These are phyloP conservation scores for Nectriaceae sp. DNA, from an alignment of 2,329 filamentous ascomycete species.

Conservation along the genomic window DNA sequence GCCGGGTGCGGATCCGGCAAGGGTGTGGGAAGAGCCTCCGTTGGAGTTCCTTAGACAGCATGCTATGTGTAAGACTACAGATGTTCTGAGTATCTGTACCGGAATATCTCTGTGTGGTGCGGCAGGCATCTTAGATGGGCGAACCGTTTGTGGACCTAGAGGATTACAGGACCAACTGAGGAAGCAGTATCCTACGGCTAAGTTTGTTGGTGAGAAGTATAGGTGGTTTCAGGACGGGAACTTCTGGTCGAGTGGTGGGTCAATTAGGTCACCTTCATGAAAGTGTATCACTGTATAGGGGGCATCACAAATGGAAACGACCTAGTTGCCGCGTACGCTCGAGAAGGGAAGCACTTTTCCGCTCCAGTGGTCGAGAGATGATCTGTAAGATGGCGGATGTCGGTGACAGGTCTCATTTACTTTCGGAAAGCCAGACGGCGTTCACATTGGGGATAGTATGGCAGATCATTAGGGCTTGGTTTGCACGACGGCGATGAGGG, in stretches of 20 bases:
- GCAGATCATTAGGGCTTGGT: conserved; percentile 38
- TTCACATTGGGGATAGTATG: conserved; percentile 38
- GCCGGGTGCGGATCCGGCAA: conserved; percentile 49
- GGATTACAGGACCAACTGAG: conserved; percentile 42
- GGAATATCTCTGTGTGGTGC: conserved; percentile 50
- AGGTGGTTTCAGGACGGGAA: conserved; percentile 56
- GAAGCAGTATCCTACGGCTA: conserved; percentile 39
- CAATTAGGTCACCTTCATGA: not conserved
- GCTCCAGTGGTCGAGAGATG: conserved; percentile 46
- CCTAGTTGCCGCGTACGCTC: conserved; percentile 54
- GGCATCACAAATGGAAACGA: conserved; percentile 60
- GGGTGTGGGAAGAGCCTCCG: conserved; percentile 32
- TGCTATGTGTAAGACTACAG: conserved; percentile 37
- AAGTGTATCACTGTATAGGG: conserved; percentile 35
- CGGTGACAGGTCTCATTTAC: conserved; percentile 49
- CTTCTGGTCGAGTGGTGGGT: conserved; percentile 56
- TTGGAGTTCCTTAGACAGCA: conserved; percentile 48
- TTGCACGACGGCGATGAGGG: too few relatives aligned
- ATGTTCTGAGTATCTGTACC: conserved; percentile 55
- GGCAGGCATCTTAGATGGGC: conserved; percentile 50
- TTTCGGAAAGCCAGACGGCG: conserved; percentile 37
- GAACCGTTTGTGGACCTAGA: conserved; percentile 48
- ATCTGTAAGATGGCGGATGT: conserved; percentile 46
- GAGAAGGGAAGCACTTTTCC: conserved; percentile 45
- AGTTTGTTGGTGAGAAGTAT: conserved; percentile 47